Conservation (phyloP, 768 basidiomycete genomes). For the Kwoniella sp. region DNA sequence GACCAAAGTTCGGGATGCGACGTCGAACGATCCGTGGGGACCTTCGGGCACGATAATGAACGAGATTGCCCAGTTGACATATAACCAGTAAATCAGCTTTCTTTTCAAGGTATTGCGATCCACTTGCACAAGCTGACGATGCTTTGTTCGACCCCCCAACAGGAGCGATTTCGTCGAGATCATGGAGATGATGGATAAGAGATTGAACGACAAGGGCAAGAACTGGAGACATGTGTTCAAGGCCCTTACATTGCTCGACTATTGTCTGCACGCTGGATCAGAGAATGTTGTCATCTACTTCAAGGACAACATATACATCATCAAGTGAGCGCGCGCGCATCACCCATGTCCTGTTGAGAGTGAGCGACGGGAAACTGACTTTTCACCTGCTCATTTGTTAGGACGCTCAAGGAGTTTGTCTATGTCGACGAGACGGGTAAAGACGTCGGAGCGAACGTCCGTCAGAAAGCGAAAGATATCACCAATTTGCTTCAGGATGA, state of each 20-base stretch:
- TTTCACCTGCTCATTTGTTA: conserved; percentile 20
- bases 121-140: background rate
- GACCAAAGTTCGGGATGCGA: conserved; percentile 93
- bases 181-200: conserved; percentile 99
- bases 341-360: too few species aligned
- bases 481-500: conserved; percentile 90
- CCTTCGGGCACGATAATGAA: conserved; percentile 99
- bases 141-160: background rate
- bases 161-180: conserved; percentile 97
- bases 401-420: conserved; percentile 95
- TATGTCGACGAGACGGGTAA: conserved; percentile 92
- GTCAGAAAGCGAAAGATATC: conserved; percentile 82
- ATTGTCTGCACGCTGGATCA: conserved; percentile 91
- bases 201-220: conserved; percentile 93
- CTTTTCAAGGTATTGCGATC: background rate
- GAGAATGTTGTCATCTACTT: conserved; percentile 99
- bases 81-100: conserved; percentile 76
- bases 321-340: conserved; percentile 79
- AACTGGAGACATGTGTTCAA: conserved; percentile 99
- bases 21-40: conserved; percentile 97
- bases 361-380: background rate
- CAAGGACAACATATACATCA: conserved; percentile 92
- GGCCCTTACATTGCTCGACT: conserved; percentile 90
- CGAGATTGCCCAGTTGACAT: conserved; percentile 93
- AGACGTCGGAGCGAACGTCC: conserved; percentile 90